Evolutionary conservation across 345 rosid genomes (phyloP).

Genomic region (Camelina neglecta): DNA sequence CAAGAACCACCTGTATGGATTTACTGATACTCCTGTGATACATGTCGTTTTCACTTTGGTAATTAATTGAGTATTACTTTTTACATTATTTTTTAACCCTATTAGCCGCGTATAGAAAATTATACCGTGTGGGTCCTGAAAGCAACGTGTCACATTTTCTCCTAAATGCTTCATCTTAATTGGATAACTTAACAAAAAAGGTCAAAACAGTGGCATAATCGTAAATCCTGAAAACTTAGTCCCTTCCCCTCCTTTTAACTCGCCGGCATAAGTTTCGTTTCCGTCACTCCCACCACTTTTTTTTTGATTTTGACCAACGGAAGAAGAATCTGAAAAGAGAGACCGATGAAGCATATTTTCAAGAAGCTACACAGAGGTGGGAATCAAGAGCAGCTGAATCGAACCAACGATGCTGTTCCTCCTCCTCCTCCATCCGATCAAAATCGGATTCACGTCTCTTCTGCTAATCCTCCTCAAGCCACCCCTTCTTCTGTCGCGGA

Average conservation of each 20-base stretch:
- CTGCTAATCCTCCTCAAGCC: constrained; percentile 48
- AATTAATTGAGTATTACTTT: not conserved
- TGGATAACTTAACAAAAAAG: constrained; percentile 24
- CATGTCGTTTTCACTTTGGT: not conserved
- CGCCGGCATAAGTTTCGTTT: constrained; percentile 41
- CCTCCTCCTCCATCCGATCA: constrained; percentile 51
- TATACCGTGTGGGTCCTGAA: constrained; percentile 33
- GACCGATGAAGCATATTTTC: constrained; percentile 89
- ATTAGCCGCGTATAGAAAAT: constrained; percentile 29
- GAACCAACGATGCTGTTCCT: constrained; percentile 66
- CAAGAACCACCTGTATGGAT: not conserved
- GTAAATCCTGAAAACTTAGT: constrained; percentile 27
- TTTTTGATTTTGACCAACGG: constrained; percentile 21
- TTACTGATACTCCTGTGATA: not conserved
- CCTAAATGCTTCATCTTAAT: constrained; percentile 10
- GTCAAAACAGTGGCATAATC: constrained; percentile 42
- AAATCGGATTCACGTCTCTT: constrained; percentile 39
- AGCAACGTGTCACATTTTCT: constrained; percentile 27
- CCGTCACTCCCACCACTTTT: constrained; percentile 35
- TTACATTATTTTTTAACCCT: not conserved
- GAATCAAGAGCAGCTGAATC: constrained; percentile 70
- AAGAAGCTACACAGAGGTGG: constrained; percentile 87
- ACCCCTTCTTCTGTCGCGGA: constrained; percentile 51
- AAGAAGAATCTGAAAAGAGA: constrained; percentile 28
- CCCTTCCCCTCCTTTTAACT: constrained; percentile 20